Percentiles rank a stretch among this genome's conserved stretches.
Conservation (phyloP, 768 basidiomycete species). For the Phylloporus rhodoxanthus region DNA sequence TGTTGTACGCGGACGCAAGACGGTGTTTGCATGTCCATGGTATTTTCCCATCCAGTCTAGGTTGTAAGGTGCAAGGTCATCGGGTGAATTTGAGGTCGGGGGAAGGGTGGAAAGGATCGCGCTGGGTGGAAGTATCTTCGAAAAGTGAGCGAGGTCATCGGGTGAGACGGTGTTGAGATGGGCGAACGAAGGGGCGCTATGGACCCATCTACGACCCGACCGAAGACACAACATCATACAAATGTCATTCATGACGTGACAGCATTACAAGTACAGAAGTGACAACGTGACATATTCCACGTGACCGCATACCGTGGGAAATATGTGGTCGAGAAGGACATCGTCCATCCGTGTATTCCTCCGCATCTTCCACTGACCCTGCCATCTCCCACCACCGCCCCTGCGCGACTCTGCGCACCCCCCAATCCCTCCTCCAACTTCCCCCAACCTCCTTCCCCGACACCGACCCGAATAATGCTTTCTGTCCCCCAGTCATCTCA, state of each 20-base stretch:
- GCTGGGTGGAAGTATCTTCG: constrained; percentile 54
- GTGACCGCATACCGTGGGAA: constrained; percentile 16
- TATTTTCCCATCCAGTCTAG: constrained; percentile 97
- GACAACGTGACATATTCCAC: neutral
- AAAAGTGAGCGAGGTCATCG: constrained; percentile 61
- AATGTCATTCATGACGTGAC: neutral
- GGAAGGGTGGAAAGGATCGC: constrained; percentile 66
- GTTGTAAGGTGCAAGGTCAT: constrained; percentile 78
- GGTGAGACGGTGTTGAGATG: constrained; percentile 46
- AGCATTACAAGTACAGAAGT: neutral
- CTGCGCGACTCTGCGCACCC: neutral
- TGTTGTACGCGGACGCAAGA: constrained; percentile 84
- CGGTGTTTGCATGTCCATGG: constrained; percentile 73
- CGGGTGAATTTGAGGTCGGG: constrained; percentile 39
- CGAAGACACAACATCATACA: constrained; percentile 10
- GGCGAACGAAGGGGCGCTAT: constrained; percentile 14
- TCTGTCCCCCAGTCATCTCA: neutral
- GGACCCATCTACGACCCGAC: constrained; percentile 15
- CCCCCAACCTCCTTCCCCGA: neutral
- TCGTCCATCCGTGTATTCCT: neutral
- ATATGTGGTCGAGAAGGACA: neutral
- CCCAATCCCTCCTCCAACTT: neutral
- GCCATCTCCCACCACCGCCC: constrained; percentile 2
- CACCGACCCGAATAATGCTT: constrained; percentile 2
- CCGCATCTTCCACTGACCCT: constrained; percentile 5